These are phyloP conservation scores for Phytophthora cryptogea DNA, from an alignment of 352 stramenopile species.

Conservation along the genomic window DNA sequence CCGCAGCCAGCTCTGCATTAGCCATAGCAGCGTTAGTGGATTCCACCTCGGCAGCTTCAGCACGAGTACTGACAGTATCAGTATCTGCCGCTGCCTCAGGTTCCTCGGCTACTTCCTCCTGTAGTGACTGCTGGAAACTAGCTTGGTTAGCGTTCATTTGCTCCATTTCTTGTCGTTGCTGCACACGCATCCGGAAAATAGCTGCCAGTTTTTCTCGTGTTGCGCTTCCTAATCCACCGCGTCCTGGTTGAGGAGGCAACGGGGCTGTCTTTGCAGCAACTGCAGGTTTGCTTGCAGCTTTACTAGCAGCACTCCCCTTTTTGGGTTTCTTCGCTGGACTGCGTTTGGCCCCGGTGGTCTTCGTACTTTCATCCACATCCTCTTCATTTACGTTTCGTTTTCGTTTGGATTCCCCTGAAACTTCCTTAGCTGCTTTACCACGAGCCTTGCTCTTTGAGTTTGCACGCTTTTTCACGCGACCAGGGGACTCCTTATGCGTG, in stretches of 20 bases:
- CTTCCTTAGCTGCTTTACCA: slow-evolving; percentile 6
- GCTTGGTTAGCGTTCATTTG: slow-evolving; percentile 22
- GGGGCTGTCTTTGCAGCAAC: slow-evolving; percentile 11
- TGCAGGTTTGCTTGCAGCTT: neutral
- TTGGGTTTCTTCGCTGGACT: slow-evolving; percentile 21
- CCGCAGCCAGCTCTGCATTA: slow-evolving; percentile 22
- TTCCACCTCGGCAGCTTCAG: slow-evolving; percentile 9
- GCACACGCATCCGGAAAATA: slow-evolving; percentile 67
- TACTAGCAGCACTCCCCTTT: slow-evolving; percentile 3
- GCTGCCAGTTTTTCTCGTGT: slow-evolving; percentile 58
- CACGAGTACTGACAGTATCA: neutral
- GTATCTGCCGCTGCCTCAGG: neutral
- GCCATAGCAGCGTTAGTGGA: slow-evolving; percentile 8
- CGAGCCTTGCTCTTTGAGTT: slow-evolving; percentile 17
- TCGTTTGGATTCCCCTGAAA: slow-evolving; percentile 17
- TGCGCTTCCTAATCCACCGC: slow-evolving; percentile 21
- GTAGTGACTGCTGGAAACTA: slow-evolving; percentile 34
- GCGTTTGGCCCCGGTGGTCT: neutral
- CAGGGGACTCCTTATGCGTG: neutral
- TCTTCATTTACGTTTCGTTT: slow-evolving; percentile 18
- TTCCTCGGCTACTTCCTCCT: slow-evolving; percentile 28
- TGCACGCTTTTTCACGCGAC: slow-evolving; percentile 11
- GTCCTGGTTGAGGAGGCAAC: slow-evolving; percentile 8
- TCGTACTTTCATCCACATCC: slow-evolving; percentile 4
- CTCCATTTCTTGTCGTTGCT: slow-evolving; percentile 49